A percentile compares a stretch with the other conserved stretches of the same genome.
Conservation (phyloP, 2,329 filamentous ascomycete species). For the Penicillium fuscoglaucum region DNA sequence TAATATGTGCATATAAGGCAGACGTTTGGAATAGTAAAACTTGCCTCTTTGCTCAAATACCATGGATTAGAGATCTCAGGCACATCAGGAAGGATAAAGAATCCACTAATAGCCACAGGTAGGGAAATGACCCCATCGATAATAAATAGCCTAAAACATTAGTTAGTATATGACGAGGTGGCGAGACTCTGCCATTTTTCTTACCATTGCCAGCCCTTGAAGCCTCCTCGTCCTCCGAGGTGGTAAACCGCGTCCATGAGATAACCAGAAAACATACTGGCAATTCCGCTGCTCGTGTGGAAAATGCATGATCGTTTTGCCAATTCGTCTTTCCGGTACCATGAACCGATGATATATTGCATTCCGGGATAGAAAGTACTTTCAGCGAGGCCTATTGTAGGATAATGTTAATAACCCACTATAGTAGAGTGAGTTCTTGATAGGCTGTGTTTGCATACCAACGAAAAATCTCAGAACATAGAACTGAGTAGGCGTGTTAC, state of each 20-base stretch:
- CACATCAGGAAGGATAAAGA: conserved; percentile 52
- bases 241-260: conserved; percentile 56
- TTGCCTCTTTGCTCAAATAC: conserved; percentile 47
- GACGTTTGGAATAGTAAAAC: not conserved
- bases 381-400: conserved; percentile 45
- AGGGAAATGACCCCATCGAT: conserved; percentile 57
- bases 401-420: not conserved
- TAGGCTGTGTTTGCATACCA: conserved; percentile 27
- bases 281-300: conserved; percentile 50
- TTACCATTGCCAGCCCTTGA: conserved; percentile 55
- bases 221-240: conserved; percentile 50
- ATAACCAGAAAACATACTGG: conserved; percentile 51
- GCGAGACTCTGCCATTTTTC: not conserved
- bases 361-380: conserved; percentile 55
- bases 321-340: conserved; percentile 54
- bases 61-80: conserved; percentile 53
- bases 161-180: not conserved
- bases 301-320: conserved; percentile 56
- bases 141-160: conserved; percentile 48
- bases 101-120: conserved; percentile 53
- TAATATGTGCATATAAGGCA: not conserved
- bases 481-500: conserved; percentile 46
- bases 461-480: conserved; percentile 53
- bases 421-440: not conserved
- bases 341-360: conserved; percentile 54